Percentiles rank a stretch among this genome's conserved stretches.
phyloP scores from a whole-genome alignment of 116 monocot species.

The Zostera marina region DNA sequence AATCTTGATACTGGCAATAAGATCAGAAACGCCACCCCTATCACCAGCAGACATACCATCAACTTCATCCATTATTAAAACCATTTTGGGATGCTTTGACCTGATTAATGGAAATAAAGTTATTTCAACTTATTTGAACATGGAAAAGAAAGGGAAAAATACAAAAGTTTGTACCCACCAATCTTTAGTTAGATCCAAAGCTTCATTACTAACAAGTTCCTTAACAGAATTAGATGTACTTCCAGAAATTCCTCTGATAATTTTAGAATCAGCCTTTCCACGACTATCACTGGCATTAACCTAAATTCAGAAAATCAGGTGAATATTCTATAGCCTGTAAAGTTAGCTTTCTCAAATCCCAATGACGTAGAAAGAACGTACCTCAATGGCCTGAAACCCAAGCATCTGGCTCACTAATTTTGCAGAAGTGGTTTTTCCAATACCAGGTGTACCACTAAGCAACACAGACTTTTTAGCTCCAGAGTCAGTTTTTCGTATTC shows the following conservation, averaged over 20 bases:
- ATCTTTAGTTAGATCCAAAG: slow-evolving; percentile 32
- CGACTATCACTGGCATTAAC: slow-evolving; percentile 99
- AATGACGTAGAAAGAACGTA: slow-evolving; percentile 5
- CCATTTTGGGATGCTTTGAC: slow-evolving; percentile 60
- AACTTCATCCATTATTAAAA: slow-evolving; percentile 96
- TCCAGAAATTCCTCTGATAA: slow-evolving; percentile 76
- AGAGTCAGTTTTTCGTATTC: slow-evolving; percentile 56
- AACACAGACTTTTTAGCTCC: slow-evolving; percentile 72
- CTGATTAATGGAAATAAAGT: slow-evolving; percentile 13
- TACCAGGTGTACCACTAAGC: slow-evolving; percentile 81
- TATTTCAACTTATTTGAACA: neutral
- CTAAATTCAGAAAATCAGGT: slow-evolving; percentile 20
- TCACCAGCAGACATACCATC: slow-evolving; percentile 99
- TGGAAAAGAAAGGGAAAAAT: neutral
- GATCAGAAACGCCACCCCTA: slow-evolving; percentile 94
- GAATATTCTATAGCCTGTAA: no score
- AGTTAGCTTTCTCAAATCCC: no score
- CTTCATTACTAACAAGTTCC: slow-evolving; percentile 78
- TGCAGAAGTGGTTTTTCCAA: slow-evolving; percentile 87
- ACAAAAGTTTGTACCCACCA: slow-evolving; percentile 20
- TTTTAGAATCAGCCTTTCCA: slow-evolving; percentile 91
- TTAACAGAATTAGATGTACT: slow-evolving; percentile 79
- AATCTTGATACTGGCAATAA: slow-evolving; percentile 91
- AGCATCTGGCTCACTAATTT: slow-evolving; percentile 92
- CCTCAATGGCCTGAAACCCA: slow-evolving; percentile 85